Conservation (phyloP, 352 stramenopile species). For the Phytophthora podocarpi region DNA sequence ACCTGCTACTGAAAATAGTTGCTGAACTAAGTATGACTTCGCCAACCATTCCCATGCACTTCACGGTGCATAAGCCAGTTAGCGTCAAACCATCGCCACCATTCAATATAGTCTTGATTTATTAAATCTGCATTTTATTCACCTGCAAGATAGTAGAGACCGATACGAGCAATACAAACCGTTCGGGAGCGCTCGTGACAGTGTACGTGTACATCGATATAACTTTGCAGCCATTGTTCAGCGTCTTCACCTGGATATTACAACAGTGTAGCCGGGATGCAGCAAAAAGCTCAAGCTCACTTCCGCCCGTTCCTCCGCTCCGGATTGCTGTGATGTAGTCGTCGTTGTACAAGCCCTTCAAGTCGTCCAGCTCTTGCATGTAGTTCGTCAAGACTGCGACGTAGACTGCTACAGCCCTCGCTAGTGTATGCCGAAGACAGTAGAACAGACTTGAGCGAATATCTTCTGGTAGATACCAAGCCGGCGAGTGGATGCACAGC, state of each 20-base stretch:
- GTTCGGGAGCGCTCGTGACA: neutral
- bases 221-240: neutral
- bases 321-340: neutral
- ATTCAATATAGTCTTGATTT: too few species aligned
- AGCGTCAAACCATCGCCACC: too few species aligned
- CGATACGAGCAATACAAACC: neutral
- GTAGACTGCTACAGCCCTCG: neutral
- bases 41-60: too few species aligned
- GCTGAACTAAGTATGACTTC: too few species aligned
- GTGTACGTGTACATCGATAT: neutral
- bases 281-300: neutral
- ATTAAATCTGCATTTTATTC: neutral
- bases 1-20: too few species aligned
- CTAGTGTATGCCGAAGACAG: neutral
- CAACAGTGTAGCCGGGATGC: neutral
- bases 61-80: too few species aligned
- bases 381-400: neutral
- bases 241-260: neutral
- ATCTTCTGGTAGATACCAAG: neutral
- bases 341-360: neutral
- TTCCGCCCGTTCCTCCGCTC: neutral
- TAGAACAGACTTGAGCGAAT: too few species aligned
- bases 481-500: neutral
- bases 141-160: neutral
- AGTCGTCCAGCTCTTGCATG: neutral